Base-by-base conservation (phyloP, 2,329 filamentous ascomycete genomes). In the Alternaria conjuncta region DNA sequence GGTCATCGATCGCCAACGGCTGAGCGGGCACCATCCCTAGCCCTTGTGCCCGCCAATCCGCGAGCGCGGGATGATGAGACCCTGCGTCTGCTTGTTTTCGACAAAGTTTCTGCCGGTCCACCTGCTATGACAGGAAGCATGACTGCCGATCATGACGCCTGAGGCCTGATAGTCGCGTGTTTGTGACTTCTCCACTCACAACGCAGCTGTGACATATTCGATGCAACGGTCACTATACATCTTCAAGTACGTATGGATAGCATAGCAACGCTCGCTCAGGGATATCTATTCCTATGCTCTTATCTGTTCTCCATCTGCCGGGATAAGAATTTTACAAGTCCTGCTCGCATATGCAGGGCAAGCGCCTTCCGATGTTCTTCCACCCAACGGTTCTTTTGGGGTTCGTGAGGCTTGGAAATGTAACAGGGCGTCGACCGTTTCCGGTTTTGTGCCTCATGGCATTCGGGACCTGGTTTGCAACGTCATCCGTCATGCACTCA, bases 81-180 rank as follows among this genome's bases (percentile, higher is more conserved):
- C 72, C 72, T 75, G 72, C 71, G 54, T 73, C 62, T 55, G 64
- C 64, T 68, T 67, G 68, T 61, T 68, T 63, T 61, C 57, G 67
- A 63, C 66, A 57, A 71, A 66, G 64, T 69, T 69, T 71, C 64
- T 69, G 60, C 66, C 63, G 68, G 55, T 72, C 65, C 57, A 65
- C 60, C 28, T 65, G 60, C 71, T 60, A 26, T 43, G 60, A 59
- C 20, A 15, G 60, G 70, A 56, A 44, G 61, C 45, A 28, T 36
- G 18, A 56, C 26, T 67, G 73, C 62, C 68, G 73, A 76, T 76
- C 74, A 75, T 76, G 71, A 76, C 74, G 74, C 70, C 72, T 72
- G 59, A 76, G 71, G 71, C 66, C 66, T 46, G 36, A 44, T 49
- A 46, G 56, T 57, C 62, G 55, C 56, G 60, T 55, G 55, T 51